Percentiles rank a stretch among this genome's conserved stretches.
phyloP scores from a whole-genome alignment of 75 land plant species.

The Pinus taeda region DNA sequence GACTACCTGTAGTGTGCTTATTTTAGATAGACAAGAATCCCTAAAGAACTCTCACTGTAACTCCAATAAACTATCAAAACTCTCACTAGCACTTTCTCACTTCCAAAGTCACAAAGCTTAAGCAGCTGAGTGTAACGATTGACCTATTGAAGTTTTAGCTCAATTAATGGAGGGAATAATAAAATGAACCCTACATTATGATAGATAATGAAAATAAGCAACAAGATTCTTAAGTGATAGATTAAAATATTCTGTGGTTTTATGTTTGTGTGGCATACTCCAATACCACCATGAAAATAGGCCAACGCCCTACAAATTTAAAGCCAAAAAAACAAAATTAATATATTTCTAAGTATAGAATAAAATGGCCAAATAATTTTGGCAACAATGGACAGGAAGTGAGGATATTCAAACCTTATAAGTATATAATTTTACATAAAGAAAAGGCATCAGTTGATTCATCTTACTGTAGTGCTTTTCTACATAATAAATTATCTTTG shows the following conservation, averaged over 20 bases:
- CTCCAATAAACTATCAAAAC: too few species aligned
- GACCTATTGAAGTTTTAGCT: slow-evolving; percentile 37
- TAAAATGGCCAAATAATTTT: not conserved
- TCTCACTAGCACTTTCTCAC: slow-evolving; percentile 46
- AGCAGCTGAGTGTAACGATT: slow-evolving; percentile 86
- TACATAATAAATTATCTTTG: too few species aligned
- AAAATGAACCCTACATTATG: not conserved
- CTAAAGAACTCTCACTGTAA: too few species aligned
- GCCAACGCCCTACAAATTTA: slow-evolving; percentile 78
- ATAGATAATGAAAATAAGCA: not conserved
- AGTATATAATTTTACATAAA: slow-evolving; percentile 76
- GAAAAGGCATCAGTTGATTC: slow-evolving; percentile 77
- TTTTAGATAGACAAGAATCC: too few species aligned
- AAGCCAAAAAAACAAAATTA: not conserved
- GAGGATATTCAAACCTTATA: slow-evolving; percentile 52
- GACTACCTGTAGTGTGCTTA: too few species aligned
- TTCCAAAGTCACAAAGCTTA: slow-evolving; percentile 80
- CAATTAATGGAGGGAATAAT: not conserved
- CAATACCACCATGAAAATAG: slow-evolving; percentile 78
- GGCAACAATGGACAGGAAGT: not conserved
- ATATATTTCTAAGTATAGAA: slow-evolving; percentile 3
- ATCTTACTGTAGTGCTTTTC: not conserved
- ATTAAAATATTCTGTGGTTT: slow-evolving; percentile 83
- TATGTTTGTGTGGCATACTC: slow-evolving; percentile 83
- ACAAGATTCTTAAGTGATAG: slow-evolving; percentile 5